These are phyloP conservation scores for Casaregolazyma lundiana DNA, from an alignment of 1,139 yeast genomes.

Conservation along the genomic window DNA sequence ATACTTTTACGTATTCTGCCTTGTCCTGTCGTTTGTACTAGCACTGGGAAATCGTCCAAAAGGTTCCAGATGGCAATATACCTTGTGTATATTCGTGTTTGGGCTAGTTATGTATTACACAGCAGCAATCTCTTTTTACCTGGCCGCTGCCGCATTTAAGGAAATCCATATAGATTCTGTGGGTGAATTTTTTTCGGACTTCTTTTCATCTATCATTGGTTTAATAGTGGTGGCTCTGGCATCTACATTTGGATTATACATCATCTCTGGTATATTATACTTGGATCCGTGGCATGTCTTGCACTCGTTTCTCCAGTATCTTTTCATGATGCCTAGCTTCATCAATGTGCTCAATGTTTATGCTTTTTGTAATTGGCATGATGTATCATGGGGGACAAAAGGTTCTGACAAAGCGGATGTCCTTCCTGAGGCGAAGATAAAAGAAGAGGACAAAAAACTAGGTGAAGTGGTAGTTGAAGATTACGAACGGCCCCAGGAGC, in stretches of 20 bases:
- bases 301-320: conserved; percentile 80
- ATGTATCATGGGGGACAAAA: conserved; percentile 97
- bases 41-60: conserved; percentile 43
- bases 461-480: conserved; percentile 72
- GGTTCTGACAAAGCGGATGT: conserved; percentile 68
- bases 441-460: conserved; percentile 57
- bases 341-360: conserved; percentile 71
- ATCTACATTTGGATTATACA: conserved; percentile 90
- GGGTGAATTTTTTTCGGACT: conserved; percentile 30
- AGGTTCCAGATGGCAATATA: conserved; percentile 35
- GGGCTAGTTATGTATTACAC: conserved; percentile 39
- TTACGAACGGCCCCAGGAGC: conserved; percentile 66
- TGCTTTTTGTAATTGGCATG: conserved; percentile 95
- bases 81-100: conserved; percentile 32
- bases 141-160: conserved; percentile 36
- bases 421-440: conserved; percentile 49
- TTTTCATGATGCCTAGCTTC: conserved; percentile 82
- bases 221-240: conserved; percentile 71
- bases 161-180: conserved; percentile 23
- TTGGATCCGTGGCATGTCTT: conserved; percentile 95
- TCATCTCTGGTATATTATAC: conserved; percentile 62
- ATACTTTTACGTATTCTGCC: conserved; percentile 34
- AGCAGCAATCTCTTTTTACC: conserved; percentile 35
- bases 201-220: conserved; percentile 35
- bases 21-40: conserved; percentile 37